Evolutionary conservation across 768 basidiomycete species (phyloP), one percentile per base, ranked within the genome.

Genomic region (Russula earlei): DNA sequence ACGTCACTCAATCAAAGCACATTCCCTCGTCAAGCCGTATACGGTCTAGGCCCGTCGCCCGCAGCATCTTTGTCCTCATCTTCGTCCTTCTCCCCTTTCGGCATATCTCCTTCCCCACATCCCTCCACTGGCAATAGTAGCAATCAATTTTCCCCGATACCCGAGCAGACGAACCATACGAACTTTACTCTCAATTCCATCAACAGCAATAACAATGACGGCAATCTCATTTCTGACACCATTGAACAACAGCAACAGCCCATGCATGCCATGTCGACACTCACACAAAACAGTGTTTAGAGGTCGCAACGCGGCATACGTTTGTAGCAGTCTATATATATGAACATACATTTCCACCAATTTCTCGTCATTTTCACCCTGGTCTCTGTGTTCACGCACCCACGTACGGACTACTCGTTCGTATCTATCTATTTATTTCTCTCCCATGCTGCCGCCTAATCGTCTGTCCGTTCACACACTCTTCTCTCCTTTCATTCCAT

Each of bases 61-160:
- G 31, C 60, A 48, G 52, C 47, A 48, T 57, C 58, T 38, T 37
- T 63, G 34, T 55, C 64, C 31, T 61, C 64, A 41, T 61, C 58
- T 25, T 64, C 64, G 55, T 43, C 67, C 34, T 71, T 71, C 63
- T 71, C 69, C 60, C 70, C 70, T 51, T 71, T 72, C 61, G 70
- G 67, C 64, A 67, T 68, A 25, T 68, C 71, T 29, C 64, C 67
- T 52, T 63, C 68, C 55, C 68, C 65, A 40, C 65, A 65, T 61
- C 55, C 62, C 20, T 44, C 53, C 29, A 61, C 20, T 55, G 57
- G 56, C 60, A 60, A 58, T 53, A 53, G 45, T 49, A 62, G 54
- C 55, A 61, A 57, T 53, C 50, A 62, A 61, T 61, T 57, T 45
- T 62, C 62, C 56, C 59, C 59, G 62, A 62, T 62, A 62, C 62